Conservation (phyloP, 768 basidiomycete species). For the Sporobolomyces phaffii region DNA sequence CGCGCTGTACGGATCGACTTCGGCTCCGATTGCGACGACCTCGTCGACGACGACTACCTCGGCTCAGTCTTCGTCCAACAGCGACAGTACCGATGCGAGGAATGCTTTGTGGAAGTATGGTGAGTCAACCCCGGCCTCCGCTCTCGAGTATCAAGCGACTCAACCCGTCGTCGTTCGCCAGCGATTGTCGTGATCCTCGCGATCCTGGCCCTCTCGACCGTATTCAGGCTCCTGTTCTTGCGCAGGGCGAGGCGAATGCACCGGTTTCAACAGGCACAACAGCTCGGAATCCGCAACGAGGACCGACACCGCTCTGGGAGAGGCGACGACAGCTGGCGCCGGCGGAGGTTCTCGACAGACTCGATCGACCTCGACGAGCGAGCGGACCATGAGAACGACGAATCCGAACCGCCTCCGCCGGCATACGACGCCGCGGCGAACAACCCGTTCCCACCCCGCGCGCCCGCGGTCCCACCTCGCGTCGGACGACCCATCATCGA, state of each 20-base stretch:
- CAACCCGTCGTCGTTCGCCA: background rate
- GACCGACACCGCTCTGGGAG: no score
- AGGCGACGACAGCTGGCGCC: background rate
- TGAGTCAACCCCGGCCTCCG: background rate
- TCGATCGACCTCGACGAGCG: background rate
- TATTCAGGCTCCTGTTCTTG: slow-evolving; percentile 7
- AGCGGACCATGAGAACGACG: background rate
- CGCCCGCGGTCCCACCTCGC: background rate
- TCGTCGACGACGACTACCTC: background rate
- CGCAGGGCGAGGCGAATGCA: background rate
- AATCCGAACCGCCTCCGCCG: slow-evolving; percentile 3
- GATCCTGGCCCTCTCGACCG: background rate
- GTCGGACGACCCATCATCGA: background rate
- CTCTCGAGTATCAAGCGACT: background rate
- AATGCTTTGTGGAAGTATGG: slow-evolving; percentile 20
- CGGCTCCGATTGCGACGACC: background rate
- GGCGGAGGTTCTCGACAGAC: background rate
- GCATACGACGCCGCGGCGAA: slow-evolving; percentile 9
- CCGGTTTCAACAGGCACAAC: background rate
- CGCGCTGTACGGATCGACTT: background rate
- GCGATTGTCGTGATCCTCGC: slow-evolving; percentile 20
- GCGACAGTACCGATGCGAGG: background rate
- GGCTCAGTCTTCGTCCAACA: background rate
- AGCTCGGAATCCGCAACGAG: no score
- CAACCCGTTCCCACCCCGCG: background rate